Evolutionary conservation across 1,139 yeast species (phyloP).

Genomic region (Scheffersomyces parashehatae): DNA sequence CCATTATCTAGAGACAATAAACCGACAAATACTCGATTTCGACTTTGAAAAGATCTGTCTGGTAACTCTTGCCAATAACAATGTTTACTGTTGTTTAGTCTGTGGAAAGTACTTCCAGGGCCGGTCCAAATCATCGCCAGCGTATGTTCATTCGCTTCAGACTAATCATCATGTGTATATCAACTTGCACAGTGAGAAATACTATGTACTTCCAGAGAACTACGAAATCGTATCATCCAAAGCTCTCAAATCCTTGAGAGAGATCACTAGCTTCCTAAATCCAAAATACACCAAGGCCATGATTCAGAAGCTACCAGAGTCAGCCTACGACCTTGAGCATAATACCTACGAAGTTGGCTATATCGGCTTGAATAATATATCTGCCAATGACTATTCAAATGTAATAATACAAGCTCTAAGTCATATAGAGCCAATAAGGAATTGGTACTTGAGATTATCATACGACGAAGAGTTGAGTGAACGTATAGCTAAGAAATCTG

Average conservation of each 20-base stretch:
- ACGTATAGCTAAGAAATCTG: constrained; percentile 15
- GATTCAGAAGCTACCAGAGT: constrained; percentile 21
- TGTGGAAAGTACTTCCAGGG: constrained; percentile 81
- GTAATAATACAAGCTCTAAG: constrained; percentile 57
- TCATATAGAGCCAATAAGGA: constrained; percentile 55
- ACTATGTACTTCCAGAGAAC: constrained; percentile 64
- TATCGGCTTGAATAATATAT: constrained; percentile 61
- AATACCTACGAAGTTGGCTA: constrained; percentile 59
- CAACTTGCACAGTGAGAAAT: constrained; percentile 48
- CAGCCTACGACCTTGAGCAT: constrained; percentile 42
- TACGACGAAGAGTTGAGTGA: constrained; percentile 8
- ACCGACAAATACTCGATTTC: constrained; percentile 60
- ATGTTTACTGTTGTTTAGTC: constrained; percentile 69
- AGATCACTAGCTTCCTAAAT: constrained; percentile 51
- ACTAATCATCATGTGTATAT: constrained; percentile 65
- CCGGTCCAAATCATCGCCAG: constrained; percentile 60
- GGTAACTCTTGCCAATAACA: constrained; percentile 57
- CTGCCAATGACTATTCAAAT: constrained; percentile 51
- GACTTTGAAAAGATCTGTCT: constrained; percentile 70
- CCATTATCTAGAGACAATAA: constrained; percentile 54
- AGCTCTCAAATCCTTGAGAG: constrained; percentile 39
- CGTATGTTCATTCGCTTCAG: constrained; percentile 66
- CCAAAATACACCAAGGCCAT: constrained; percentile 48
- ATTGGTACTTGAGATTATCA: constrained; percentile 43
- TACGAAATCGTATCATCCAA: constrained; percentile 33